phyloP scores from a whole-genome alignment of 345 rosid genomes.

The Bruguiera parviflora region DNA sequence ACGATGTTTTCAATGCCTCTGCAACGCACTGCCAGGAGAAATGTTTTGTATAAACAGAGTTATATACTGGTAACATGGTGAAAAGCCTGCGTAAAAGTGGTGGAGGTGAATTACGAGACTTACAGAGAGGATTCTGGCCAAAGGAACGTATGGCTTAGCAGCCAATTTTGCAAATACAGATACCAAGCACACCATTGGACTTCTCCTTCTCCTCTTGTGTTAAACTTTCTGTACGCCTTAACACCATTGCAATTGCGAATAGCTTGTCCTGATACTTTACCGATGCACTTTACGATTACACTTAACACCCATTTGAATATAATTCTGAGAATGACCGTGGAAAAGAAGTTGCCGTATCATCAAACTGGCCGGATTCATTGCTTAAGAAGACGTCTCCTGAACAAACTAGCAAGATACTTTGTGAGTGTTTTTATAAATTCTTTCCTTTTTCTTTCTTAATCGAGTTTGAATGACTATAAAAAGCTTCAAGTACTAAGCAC shows the following conservation, averaged over 20 bases:
- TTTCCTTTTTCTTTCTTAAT: too few species aligned
- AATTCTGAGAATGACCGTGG: too few species aligned
- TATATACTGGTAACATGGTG: neutral
- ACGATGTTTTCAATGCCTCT: neutral
- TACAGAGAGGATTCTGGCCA: constrained; percentile 62
- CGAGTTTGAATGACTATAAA: too few species aligned
- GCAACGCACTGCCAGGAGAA: neutral
- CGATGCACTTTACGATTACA: neutral
- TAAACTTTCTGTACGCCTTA: constrained; percentile 56
- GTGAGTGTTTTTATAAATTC: too few species aligned
- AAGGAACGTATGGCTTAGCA: constrained; percentile 49
- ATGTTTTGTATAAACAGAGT: neutral
- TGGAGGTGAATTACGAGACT: constrained; percentile 24
- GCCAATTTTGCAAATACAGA: constrained; percentile 42
- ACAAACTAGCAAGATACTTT: too few species aligned
- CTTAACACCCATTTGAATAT: neutral
- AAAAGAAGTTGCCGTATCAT: too few species aligned
- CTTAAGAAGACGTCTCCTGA: too few species aligned
- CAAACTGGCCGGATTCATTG: too few species aligned
- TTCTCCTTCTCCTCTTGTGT: constrained; percentile 64
- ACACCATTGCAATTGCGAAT: constrained; percentile 38
- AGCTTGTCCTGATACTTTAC: too few species aligned
- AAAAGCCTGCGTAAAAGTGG: too few species aligned
- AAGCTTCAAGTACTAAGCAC: too few species aligned
- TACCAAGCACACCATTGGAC: constrained; percentile 59